Evolutionary conservation across 129 eudicot genomes (phyloP).

Genomic region (Deinandra increscens): DNA sequence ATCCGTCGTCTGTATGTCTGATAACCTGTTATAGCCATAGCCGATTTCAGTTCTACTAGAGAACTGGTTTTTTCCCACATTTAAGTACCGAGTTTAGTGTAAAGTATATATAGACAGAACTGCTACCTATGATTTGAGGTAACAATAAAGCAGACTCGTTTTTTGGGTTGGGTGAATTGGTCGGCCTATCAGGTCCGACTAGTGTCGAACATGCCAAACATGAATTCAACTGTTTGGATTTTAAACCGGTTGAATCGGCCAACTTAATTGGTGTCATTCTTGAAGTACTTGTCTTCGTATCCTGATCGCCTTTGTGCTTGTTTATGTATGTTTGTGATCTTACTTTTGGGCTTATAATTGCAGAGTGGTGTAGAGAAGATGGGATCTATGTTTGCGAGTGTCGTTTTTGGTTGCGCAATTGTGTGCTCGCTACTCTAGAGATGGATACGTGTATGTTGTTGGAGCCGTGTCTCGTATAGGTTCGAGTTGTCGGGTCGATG

Average conservation of each 20-base stretch:
- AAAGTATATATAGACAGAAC: too few relatives aligned
- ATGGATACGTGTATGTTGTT: constrained; percentile 6
- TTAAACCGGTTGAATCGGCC: background rate
- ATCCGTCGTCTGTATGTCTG: too few relatives aligned
- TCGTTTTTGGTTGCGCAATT: constrained; percentile 46
- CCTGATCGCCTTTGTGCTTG: background rate
- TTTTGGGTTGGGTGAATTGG: too few relatives aligned
- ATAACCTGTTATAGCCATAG: too few relatives aligned
- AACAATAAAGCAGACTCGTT: too few relatives aligned
- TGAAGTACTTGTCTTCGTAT: background rate
- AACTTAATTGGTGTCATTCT: background rate
- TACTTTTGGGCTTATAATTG: constrained; percentile 21
- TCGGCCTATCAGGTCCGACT: too few relatives aligned
- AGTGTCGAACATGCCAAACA: too few relatives aligned
- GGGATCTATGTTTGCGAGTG: constrained; percentile 41
- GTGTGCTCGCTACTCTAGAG: constrained; percentile 39
- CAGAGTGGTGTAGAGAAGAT: constrained; percentile 61
- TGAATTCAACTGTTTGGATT: too few relatives aligned
- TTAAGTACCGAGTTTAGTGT: too few relatives aligned
- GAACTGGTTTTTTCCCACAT: too few relatives aligned
- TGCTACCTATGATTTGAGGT: too few relatives aligned
- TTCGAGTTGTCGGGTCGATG: constrained; percentile 8
- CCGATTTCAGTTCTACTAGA: too few relatives aligned
- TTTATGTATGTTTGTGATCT: background rate
- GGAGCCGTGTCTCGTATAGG: constrained; percentile 23